These are phyloP conservation scores for Coemansia biformis DNA, from an alignment of 192 early-diverging fungal genomes.

Conservation along the genomic window DNA sequence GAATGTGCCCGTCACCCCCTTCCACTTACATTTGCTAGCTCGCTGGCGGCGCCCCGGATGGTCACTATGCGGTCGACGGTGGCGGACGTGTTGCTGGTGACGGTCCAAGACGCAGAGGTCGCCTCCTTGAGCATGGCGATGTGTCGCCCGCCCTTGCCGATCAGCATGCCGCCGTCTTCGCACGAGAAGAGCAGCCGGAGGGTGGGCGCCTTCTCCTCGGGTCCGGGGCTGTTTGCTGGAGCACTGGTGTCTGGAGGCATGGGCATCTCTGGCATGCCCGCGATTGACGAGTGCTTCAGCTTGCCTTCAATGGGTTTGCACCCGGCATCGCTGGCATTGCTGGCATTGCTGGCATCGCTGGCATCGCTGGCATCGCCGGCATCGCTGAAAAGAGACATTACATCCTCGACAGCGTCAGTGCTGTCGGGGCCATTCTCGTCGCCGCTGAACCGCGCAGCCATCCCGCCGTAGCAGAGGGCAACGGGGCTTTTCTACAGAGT, in stretches of 20 bases:
- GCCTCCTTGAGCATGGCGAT: constrained; percentile 45
- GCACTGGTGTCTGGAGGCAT: neutral
- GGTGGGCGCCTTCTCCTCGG: neutral
- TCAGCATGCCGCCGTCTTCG: constrained; percentile 46
- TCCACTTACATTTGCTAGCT: constrained; percentile 33
- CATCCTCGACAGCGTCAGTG: too few species aligned
- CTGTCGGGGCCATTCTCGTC: too few species aligned
- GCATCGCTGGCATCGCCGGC: too few species aligned
- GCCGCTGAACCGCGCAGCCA: too few species aligned
- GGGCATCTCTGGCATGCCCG: too few species aligned
- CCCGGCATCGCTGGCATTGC: too few species aligned
- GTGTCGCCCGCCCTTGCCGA: constrained; percentile 42
- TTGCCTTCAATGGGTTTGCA: too few species aligned
- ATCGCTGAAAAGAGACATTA: too few species aligned
- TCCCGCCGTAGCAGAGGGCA: too few species aligned
- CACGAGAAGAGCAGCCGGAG: constrained; percentile 28
- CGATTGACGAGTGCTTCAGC: too few species aligned
- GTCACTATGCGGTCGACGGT: constrained; percentile 33
- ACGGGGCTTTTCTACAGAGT: too few species aligned
- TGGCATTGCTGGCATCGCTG: too few species aligned
- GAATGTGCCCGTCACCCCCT: neutral
- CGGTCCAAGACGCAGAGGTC: constrained; percentile 24
- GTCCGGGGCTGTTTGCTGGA: neutral
- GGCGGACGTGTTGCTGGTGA: constrained; percentile 20
- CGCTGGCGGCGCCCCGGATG: constrained; percentile 17